phyloP scores from a whole-genome alignment of 1,284 basidiomycete genomes.

The Athelia psychrophila region DNA sequence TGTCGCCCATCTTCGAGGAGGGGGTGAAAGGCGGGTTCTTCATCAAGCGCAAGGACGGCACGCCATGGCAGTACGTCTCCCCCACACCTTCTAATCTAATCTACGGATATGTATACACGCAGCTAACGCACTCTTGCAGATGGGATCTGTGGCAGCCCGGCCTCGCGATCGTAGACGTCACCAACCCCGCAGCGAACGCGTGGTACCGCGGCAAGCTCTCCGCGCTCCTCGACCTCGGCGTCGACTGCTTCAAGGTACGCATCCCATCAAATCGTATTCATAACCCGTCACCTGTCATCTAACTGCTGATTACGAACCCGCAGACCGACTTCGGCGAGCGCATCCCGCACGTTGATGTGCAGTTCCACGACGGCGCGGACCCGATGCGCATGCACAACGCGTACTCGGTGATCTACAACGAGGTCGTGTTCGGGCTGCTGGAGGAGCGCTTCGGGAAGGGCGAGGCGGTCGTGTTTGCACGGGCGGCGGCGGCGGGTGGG shows the following conservation, averaged over 20 bases:
- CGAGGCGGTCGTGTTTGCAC: slow-evolving; percentile 54
- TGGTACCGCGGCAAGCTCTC: slow-evolving; percentile 55
- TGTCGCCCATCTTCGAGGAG: slow-evolving; percentile 54
- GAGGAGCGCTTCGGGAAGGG: slow-evolving; percentile 47
- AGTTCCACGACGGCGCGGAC: slow-evolving; percentile 52
- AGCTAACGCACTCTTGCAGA: too few relatives aligned
- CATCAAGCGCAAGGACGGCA: slow-evolving; percentile 54
- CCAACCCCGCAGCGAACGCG: slow-evolving; percentile 50
- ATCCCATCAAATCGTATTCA: neutral
- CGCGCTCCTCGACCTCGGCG: slow-evolving; percentile 51
- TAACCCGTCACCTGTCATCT: too few relatives aligned
- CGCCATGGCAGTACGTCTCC: slow-evolving; percentile 50
- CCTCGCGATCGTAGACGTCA: slow-evolving; percentile 56
- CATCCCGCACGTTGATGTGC: slow-evolving; percentile 49
- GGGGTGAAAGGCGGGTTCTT: slow-evolving; percentile 51
- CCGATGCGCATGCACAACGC: slow-evolving; percentile 50
- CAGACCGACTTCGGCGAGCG: slow-evolving; percentile 65
- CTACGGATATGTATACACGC: slow-evolving; percentile 15
- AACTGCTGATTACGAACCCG: neutral
- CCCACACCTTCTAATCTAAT: neutral
- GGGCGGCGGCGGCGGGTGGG: slow-evolving; percentile 54
- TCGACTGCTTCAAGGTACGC: slow-evolving; percentile 50
- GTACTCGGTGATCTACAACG: slow-evolving; percentile 56
- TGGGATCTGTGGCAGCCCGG: slow-evolving; percentile 52
- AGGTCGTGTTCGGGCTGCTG: slow-evolving; percentile 50